phyloP scores from a whole-genome alignment of 176 grass and related monocot genomes.

The Thalia dealbata region DNA sequence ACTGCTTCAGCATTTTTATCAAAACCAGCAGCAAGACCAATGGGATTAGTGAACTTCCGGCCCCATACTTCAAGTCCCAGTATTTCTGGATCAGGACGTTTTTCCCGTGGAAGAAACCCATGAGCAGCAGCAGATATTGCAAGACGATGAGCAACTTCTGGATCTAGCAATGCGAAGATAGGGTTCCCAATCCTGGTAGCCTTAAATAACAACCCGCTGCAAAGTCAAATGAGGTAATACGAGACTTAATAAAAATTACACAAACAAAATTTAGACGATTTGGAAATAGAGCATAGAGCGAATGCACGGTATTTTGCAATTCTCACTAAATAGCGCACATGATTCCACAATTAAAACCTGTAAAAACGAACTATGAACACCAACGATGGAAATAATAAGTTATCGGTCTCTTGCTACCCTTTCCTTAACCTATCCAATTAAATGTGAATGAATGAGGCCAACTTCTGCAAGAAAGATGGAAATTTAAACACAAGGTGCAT shows the following conservation, averaged over 20 bases:
- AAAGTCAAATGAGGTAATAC: conserved; percentile 1
- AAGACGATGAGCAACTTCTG: conserved; percentile 78
- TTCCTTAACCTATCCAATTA: not conserved
- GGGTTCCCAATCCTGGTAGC: conserved; percentile 73
- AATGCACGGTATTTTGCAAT: not conserved
- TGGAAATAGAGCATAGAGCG: not conserved
- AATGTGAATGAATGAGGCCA: not conserved
- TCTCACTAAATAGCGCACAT: not conserved
- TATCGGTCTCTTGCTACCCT: not conserved
- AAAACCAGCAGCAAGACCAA: conserved; percentile 92
- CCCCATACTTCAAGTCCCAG: conserved; percentile 79
- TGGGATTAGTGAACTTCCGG: conserved; percentile 75
- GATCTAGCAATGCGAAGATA: conserved; percentile 71
- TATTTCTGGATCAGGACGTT: conserved; percentile 71
- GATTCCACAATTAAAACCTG: not conserved
- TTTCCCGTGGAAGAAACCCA: conserved; percentile 82
- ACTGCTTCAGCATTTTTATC: conserved; percentile 96
- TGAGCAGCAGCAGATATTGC: conserved; percentile 69
- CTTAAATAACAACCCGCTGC: conserved; percentile 85
- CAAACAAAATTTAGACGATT: not conserved
- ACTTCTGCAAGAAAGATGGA: not conserved
- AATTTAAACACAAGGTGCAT: not conserved
- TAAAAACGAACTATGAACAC: not conserved
- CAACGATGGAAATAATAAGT: not conserved
- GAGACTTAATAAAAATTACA: not conserved